Conservation (phyloP, 202 grass and related monocot species). For the Zizania palustris region DNA sequence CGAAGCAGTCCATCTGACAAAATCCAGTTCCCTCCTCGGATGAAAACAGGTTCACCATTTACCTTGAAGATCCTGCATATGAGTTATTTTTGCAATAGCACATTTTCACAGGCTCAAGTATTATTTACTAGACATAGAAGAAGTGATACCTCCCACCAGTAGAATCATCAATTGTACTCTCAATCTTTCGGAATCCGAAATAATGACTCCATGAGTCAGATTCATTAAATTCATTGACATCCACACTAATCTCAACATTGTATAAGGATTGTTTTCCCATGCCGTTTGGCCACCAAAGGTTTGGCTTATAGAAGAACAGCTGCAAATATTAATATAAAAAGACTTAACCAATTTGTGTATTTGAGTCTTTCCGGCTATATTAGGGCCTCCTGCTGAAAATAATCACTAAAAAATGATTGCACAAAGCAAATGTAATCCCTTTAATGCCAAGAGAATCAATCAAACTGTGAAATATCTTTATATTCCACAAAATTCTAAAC, state of each 20-base stretch:
- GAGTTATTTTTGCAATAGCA: conserved; percentile 26
- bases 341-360: conserved; percentile 20
- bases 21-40: conserved; percentile 98
- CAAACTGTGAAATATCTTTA: not conserved
- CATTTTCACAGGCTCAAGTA: conserved; percentile 19
- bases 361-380: conserved; percentile 1
- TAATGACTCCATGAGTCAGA: conserved; percentile 79
- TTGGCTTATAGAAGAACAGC: conserved; percentile 96
- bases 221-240: conserved; percentile 80
- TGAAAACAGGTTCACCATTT: conserved; percentile 88
- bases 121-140: not conserved
- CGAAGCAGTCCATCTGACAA: conserved; percentile 86
- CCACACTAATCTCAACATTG: conserved; percentile 73
- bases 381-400: conserved; percentile 11
- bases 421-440: not conserved
- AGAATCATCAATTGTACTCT: conserved; percentile 69
- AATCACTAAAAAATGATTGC: conserved; percentile 2
- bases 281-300: conserved; percentile 97
- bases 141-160: conserved; percentile 82
- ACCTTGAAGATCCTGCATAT: conserved; percentile 83
- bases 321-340: conserved; percentile 45
- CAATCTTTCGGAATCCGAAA: conserved; percentile 87
- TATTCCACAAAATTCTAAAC: not conserved
- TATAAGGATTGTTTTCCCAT: conserved; percentile 88
- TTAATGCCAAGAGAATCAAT: not conserved